Conservation (phyloP, 2,329 filamentous ascomycete genomes). For the Alternaria incomplexa region DNA sequence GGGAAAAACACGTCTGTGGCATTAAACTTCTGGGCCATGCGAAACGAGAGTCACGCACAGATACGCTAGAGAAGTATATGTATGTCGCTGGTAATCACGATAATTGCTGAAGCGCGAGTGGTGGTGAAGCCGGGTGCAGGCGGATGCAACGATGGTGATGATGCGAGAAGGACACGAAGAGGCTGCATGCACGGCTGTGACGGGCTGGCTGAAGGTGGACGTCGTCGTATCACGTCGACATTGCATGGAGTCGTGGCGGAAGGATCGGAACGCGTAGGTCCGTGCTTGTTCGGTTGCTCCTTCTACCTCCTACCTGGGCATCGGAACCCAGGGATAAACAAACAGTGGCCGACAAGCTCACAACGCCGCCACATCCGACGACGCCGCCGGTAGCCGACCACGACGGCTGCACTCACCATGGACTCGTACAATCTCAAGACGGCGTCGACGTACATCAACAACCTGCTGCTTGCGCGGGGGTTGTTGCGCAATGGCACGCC, state of each 20-base stretch:
- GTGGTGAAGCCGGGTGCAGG: neutral
- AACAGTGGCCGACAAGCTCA: slow-evolving; percentile 15
- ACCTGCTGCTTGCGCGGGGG: slow-evolving; percentile 68
- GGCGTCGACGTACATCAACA: slow-evolving; percentile 69
- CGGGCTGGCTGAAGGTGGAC: neutral
- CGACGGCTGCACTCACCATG: slow-evolving; percentile 24
- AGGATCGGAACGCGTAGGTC: neutral
- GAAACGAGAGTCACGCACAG: neutral
- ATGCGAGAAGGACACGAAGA: neutral
- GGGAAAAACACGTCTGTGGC: neutral
- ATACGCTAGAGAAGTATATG: neutral
- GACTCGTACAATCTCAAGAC: slow-evolving; percentile 63
- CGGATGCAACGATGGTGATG: neutral
- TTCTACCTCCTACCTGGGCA: slow-evolving; percentile 13
- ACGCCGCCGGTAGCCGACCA: slow-evolving; percentile 34
- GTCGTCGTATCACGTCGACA: neutral
- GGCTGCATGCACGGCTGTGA: neutral
- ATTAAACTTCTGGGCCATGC: neutral
- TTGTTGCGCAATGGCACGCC: slow-evolving; percentile 68
- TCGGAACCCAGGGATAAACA: slow-evolving; percentile 16
- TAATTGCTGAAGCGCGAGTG: neutral
- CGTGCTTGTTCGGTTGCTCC: slow-evolving; percentile 10
- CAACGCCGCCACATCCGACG: slow-evolving; percentile 8
- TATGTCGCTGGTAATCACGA: neutral
- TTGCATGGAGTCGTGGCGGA: neutral